phyloP scores from a whole-genome alignment of 2,329 filamentous ascomycete species.

The Ceratocystis cacaofunesta region DNA sequence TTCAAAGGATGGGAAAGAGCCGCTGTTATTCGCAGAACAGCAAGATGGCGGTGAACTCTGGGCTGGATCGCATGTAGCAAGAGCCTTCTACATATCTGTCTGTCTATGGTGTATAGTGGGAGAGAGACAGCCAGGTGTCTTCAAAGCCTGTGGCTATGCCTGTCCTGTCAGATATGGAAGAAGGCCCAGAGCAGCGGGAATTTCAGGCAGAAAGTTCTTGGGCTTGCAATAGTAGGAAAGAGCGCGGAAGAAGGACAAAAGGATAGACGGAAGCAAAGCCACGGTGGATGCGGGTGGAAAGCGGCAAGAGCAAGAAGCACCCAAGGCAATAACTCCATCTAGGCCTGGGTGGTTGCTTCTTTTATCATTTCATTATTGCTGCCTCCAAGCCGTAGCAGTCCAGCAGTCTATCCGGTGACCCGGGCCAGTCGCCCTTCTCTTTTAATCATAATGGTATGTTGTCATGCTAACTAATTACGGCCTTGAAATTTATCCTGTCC shows the following conservation, averaged over 20 bases:
- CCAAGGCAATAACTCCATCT: neutral
- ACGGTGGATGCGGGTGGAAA: neutral
- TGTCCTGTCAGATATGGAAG: neutral
- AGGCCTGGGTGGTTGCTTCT: neutral
- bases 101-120: neutral
- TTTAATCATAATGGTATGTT: neutral
- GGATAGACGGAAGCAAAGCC: neutral
- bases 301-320: neutral
- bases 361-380: neutral
- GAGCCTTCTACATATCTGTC: neutral
- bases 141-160: neutral
- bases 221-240: neutral
- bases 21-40: neutral
- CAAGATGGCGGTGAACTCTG: slow-evolving; percentile 1
- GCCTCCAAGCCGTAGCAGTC: neutral
- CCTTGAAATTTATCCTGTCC: neutral
- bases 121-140: neutral
- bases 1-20: neutral
- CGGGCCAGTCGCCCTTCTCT: neutral
- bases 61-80: neutral
- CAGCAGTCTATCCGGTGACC: neutral
- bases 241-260: neutral
- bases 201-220: neutral
- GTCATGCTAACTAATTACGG: neutral
- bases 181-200: neutral